Conservation (phyloP, 768 basidiomycete species). For the Tricholoma terreum region DNA sequence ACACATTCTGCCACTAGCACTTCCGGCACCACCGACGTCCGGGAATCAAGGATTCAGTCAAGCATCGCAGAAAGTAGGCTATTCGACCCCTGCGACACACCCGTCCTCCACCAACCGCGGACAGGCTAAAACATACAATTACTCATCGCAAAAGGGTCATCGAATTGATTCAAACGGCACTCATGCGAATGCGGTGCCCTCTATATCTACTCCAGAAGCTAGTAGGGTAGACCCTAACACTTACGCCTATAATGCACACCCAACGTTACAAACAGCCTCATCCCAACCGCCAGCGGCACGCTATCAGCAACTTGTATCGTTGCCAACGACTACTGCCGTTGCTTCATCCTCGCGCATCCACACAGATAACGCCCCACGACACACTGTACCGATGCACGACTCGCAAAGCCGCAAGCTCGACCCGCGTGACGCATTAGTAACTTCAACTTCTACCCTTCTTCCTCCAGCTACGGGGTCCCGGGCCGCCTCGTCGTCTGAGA, state of each 20-base stretch:
- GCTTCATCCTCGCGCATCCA: neutral
- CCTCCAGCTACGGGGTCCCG: neutral
- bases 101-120: neutral
- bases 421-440: neutral
- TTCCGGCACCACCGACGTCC: neutral
- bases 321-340: neutral
- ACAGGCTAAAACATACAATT: neutral
- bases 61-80: neutral
- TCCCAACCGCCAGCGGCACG: neutral
- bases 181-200: neutral
- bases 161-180: neutral
- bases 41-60: neutral
- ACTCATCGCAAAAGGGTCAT: neutral
- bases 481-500: constrained; percentile 6
- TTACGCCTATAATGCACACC: neutral
- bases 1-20: neutral
- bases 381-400: neutral
- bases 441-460: neutral
- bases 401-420: neutral
- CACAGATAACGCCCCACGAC: neutral
- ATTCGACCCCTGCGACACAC: neutral
- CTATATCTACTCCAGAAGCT: neutral
- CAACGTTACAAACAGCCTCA: neutral
- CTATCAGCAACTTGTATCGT: neutral
- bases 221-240: neutral